Evolutionary conservation across 2,329 filamentous ascomycete genomes (phyloP), one percentile per base, ranked within the genome.

Genomic region (Sporothrix sp.): DNA sequence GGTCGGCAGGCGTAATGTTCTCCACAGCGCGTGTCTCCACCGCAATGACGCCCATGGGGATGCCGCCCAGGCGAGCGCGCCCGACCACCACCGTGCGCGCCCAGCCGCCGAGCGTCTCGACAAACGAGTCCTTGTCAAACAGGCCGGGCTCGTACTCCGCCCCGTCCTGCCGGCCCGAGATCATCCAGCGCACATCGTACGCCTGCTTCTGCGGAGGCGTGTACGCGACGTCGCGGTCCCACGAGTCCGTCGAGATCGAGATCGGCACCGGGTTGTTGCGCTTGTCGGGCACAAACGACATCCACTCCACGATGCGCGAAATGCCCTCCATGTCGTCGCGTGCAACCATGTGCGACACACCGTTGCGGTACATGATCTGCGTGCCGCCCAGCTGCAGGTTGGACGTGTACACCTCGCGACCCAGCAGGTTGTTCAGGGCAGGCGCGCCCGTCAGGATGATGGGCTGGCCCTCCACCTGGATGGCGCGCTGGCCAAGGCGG

Each of bases 351-450:
- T 98, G 93, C 20, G 93, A 97, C 37, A 98, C 93, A 81, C 93
- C 93, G 67, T 98, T 98, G 73, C 87, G 90, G 81, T 98, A 97
- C 93, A 98, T 98, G 78, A 98, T 98, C 71, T 98, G 93, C n/a
- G 93, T 98, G 61, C 93, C 93, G 82, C 93, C 93, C 58, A 98
- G 87, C 75, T 98, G 93, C 64, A 98, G 72, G 78, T 98, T 98
- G 54, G 93, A 97, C 21, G 93, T 96, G 74, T 98, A 98, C 27
- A 98, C 91, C 70, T 98, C 93, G 60, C 94, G 89, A 63, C 93
- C 93, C 54, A 98, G 82, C 62, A 98, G 77, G 74, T 97, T 98
- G 81, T 98, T 98, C 67, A 98, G 85, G 53, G 93, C 93, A 58
- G 88, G 87, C 44, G 93, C 93, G 79, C 93, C 93, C 62, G 93